Base-by-base conservation (phyloP, 164 flowering plant species). In the Umbellularia californica region DNA sequence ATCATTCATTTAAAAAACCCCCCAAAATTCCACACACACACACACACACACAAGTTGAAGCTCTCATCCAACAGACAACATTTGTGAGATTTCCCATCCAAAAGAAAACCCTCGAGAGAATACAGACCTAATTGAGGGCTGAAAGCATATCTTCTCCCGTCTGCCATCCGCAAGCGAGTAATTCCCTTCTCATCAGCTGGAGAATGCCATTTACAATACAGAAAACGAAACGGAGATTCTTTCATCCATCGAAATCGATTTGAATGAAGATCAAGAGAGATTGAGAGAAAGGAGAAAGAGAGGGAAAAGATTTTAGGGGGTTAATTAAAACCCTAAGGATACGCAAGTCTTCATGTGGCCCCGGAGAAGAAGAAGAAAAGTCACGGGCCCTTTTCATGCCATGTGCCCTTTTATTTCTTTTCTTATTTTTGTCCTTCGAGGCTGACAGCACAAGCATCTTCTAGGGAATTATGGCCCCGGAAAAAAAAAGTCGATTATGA, bases 61-160 rank as follows among this genome's bases (percentile, higher is more conserved):
- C 47, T 41, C 47, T 41, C 47, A 41, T 41, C 47, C 47, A 41
- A 41, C 47, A 30, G 35, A 30, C 35, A 30, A 30, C 35, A 30
- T 30, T 30, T 30, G 35, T 30, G 35, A 30, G 35, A 30, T 30
- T 30, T 30, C 35, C 35, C 35, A 9, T 41, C 47, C 47, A 41
- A 41, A 9, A 41, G 47, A 9, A 41, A 41, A 41, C 47, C 47
- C 11, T 41, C 11, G 47, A 41, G 47, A 41, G 47, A 41, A 41
- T 41, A 64, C 76, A 47, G 25, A 88, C 91, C 89, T 78, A 85
- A 73, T 63, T 72, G 81, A 72, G 82, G 84, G 79, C 75, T 78
- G 52, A 78, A 79, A 25, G 64, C 63, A 70, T 79, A 80, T 76
- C 85, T 75, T 77, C 86, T 80, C 72, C 65, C 72, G 20, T 86